Conservation (phyloP, 768 basidiomycete genomes). For the Lactarius psammicola region DNA sequence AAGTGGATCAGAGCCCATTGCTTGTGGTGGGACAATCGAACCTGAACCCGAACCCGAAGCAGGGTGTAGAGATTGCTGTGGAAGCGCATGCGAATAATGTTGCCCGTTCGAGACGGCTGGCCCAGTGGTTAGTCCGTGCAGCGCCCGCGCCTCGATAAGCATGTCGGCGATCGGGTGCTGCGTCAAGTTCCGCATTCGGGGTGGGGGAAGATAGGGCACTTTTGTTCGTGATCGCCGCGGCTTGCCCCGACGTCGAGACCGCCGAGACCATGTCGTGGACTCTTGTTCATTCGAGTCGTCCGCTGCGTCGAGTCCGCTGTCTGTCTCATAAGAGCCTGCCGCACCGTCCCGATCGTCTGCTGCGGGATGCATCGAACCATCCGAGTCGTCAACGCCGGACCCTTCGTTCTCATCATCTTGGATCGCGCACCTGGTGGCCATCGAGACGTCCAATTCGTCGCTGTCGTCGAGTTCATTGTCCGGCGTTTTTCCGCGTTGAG, state of each 20-base stretch:
- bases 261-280: neutral
- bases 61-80: neutral
- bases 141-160: neutral
- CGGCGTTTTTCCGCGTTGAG: neutral
- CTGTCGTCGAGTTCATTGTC: neutral
- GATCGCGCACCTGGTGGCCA: constrained; percentile 17
- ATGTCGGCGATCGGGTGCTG: neutral
- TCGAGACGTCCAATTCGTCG: neutral
- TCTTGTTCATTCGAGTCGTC: constrained; percentile 12
- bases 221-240: constrained; percentile 15
- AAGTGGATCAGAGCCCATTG: neutral
- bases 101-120: neutral
- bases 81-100: neutral
- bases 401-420: constrained; percentile 8
- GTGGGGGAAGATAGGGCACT: constrained; percentile 16
- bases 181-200: constrained; percentile 17
- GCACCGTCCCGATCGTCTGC: constrained; percentile 19
- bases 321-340: constrained; percentile 5
- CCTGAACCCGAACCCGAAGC: neutral
- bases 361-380: constrained; percentile 8
- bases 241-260: constrained; percentile 11
- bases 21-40: neutral
- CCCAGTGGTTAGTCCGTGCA: neutral
- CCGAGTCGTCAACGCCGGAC: constrained; percentile 15
- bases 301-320: constrained; percentile 3